Evolutionary conservation across 2,329 filamentous ascomycete species (phyloP).

Genomic region (Sclerotinia nivalis): DNA sequence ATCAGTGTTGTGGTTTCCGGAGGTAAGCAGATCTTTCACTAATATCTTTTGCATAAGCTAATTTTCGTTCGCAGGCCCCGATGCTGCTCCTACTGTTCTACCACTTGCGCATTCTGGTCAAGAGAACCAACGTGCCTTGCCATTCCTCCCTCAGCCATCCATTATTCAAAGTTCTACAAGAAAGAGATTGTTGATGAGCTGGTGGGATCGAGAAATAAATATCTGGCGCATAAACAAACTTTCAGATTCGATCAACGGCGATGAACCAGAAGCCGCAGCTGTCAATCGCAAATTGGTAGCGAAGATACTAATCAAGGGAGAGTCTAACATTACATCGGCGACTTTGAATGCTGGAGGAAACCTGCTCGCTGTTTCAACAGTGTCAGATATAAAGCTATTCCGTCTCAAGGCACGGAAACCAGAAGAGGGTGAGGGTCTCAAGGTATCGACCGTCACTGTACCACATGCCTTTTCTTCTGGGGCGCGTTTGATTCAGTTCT

Average conservation of each 20-base stretch:
- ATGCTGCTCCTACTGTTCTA: constrained; percentile 78
- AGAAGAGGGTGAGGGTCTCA: constrained; percentile 59
- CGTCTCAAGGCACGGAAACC: constrained; percentile 57
- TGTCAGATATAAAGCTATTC: constrained; percentile 75
- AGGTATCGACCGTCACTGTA: constrained; percentile 69
- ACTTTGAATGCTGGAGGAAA: constrained; percentile 70
- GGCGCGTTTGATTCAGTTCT: constrained; percentile 68
- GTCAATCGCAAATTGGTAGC: constrained; percentile 65
- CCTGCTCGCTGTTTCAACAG: constrained; percentile 74
- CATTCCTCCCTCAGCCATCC: constrained; percentile 79
- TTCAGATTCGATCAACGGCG: constrained; percentile 29
- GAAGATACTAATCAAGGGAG: constrained; percentile 68
- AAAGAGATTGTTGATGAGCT: constrained; percentile 78
- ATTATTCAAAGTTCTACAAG: constrained; percentile 71
- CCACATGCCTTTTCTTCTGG: constrained; percentile 61
- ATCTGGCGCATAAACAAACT: constrained; percentile 66
- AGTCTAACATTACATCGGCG: constrained; percentile 79
- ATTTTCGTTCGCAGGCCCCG: constrained; percentile 64
- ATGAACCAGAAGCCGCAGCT: constrained; percentile 46
- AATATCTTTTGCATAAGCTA: constrained; percentile 23
- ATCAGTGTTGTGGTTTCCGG: constrained; percentile 90
- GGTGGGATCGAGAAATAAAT: constrained; percentile 87
- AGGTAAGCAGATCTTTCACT: constrained; percentile 55
- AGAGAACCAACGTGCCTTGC: constrained; percentile 79
- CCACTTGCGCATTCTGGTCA: constrained; percentile 75